Base-by-base conservation (phyloP, 768 basidiomycete species). In the Lentinula boryana region DNA sequence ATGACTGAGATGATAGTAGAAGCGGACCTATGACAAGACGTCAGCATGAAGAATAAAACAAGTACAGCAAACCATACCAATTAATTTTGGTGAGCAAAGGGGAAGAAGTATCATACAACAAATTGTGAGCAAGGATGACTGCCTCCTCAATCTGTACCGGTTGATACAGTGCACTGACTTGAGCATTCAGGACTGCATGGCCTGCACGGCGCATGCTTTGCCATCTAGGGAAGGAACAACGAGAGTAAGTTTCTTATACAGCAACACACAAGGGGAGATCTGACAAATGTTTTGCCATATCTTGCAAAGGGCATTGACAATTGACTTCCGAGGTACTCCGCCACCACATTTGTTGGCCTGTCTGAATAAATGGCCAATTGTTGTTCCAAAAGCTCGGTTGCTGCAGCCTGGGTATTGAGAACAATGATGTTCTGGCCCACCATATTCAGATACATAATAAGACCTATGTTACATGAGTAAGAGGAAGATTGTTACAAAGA, bases 111-210 rank as follows among this genome's bases (percentile, higher is more conserved):
- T 59, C 58, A 16, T 12, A 40, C 12, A 59, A 10, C 32, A 59
- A 13, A 18, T 13, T 15, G 21, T 48, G 41, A 23, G 58, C 35
- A 7, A 59, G 48, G 32, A 48, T 32, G 9, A 59, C 18, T 23
- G 58, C 58, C 50, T 59, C 58, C 5, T 59, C 44, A n/a, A 16
- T n/a, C 13, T 59, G 58, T 10, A 50, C n/a, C 2, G 46, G 48
- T 8, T 33, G n/a, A 38, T 59, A 59, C 12, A 38, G n/a, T 31
- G 9, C 5, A 15, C n/a, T 33, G 2, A 59, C 48, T 21, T 33
- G 32, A 16, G 41, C 33, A 41, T 59, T 32, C 8, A 59, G 33
- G n/a, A 43, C 58, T 18, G 36, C 58, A 50, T 59, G 58, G 12
- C 27, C 36, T n/a, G 58, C 58, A 31, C 35, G 44, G 1, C 49